phyloP scores from a whole-genome alignment of 2,329 filamentous ascomycete genomes.

The Talaromyces sp. region DNA sequence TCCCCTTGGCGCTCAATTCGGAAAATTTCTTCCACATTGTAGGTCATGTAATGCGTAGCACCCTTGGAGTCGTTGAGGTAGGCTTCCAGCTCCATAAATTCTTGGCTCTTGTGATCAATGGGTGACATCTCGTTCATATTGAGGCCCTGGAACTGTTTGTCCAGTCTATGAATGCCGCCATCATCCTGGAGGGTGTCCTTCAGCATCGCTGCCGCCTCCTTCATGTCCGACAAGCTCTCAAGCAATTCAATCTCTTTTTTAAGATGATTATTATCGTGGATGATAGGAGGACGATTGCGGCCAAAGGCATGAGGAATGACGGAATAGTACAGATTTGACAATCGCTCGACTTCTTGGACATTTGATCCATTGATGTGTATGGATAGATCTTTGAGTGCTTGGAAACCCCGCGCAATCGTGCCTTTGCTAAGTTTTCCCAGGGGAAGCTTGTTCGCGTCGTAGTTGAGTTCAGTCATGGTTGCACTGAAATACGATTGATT shows the following conservation, averaged over 20 bases:
- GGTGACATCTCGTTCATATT: slow-evolving; percentile 72
- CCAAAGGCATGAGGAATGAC: slow-evolving; percentile 79
- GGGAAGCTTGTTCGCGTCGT: slow-evolving; percentile 63
- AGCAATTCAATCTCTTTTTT: slow-evolving; percentile 75
- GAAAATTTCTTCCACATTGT: slow-evolving; percentile 63
- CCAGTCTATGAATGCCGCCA: slow-evolving; percentile 58
- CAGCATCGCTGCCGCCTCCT: slow-evolving; percentile 72
- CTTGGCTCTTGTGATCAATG: slow-evolving; percentile 27
- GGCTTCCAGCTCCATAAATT: slow-evolving; percentile 60
- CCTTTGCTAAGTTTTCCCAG: slow-evolving; percentile 77
- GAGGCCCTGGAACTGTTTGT: slow-evolving; percentile 67
- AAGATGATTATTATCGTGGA: slow-evolving; percentile 52
- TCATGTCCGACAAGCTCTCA: slow-evolving; percentile 79
- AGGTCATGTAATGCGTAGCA: slow-evolving; percentile 55
- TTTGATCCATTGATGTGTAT: slow-evolving; percentile 55
- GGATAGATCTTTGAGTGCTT: slow-evolving; percentile 69
- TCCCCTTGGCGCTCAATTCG: slow-evolving; percentile 74
- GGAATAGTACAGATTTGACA: slow-evolving; percentile 77
- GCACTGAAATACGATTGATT: slow-evolving; percentile 67
- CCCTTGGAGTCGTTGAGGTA: slow-evolving; percentile 67
- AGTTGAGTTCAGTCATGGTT: slow-evolving; percentile 41
- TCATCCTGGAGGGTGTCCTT: slow-evolving; percentile 53
- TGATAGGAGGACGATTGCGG: slow-evolving; percentile 65
- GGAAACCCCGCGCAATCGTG: slow-evolving; percentile 70
- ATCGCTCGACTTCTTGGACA: slow-evolving; percentile 51